Evolutionary conservation across 176 grass and related monocot genomes (phyloP), one percentile per base, ranked within the genome.

Genomic region (Chrysopogon serrulatus): DNA sequence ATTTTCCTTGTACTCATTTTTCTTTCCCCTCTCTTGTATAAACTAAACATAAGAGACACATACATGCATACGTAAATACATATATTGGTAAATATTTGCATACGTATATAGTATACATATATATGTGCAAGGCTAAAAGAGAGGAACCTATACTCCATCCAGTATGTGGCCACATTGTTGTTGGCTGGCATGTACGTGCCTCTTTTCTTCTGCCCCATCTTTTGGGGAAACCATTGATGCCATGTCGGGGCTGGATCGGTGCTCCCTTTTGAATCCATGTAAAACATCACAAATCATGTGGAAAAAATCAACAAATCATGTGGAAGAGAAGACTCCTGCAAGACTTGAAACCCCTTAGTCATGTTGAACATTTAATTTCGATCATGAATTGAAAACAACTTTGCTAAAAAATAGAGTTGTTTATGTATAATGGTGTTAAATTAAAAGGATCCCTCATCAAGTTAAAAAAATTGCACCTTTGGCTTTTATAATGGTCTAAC

Each of bases 21-120:
- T 77, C 80, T 86, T 78, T 81, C 36, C 68, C 76, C 75, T 88
- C 56, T 89, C 79, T 95, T n/a, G n/a, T n/a, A 27, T 63, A 63
- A 86, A 91, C 84, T 88, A 83, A 87, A 87, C 84, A 87, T 92
- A 87, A 90, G 86, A 92, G 69, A 87, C 59, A 86, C 60, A 87
- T 84, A 90, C 79, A 89, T 88, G 88, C 71, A 68, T 91, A 88
- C 56, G 79, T 85, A 86, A 33, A 86, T 89, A 76, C 72, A 86
- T 90, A 88, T 87, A 91, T 87, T 86, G 86, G 79, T 80, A 82
- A 78, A 84, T 79, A 79, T 73, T 68, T 44, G 32, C 21, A 41
- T 67, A 31, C 27, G 26, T 44, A 30, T 19, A 72, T n/a, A n/a
- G n/a, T n/a, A n/a, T n/a, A 14, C 5, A 49, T 9, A 15, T 53